These are phyloP conservation scores for Vicia faba DNA, from an alignment of 306 rosid species.

Conservation along the genomic window DNA sequence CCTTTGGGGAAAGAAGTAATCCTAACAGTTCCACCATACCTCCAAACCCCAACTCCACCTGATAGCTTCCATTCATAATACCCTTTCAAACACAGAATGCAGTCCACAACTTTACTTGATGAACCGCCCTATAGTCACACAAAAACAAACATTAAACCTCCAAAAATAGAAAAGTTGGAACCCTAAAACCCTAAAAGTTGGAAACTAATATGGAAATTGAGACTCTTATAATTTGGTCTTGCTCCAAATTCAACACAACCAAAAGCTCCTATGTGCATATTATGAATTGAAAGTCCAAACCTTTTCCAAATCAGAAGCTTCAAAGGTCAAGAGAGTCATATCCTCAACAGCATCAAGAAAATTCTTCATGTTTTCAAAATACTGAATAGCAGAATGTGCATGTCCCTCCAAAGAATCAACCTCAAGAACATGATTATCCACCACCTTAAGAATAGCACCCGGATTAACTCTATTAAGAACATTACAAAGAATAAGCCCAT, in stretches of 20 bases:
- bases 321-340: slow-evolving; percentile 90
- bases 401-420: slow-evolving; percentile 80
- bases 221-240: neutral
- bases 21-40: slow-evolving; percentile 96
- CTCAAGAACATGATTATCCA: slow-evolving; percentile 63
- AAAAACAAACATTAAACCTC: neutral
- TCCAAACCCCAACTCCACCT: slow-evolving; percentile 97
- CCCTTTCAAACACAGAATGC: slow-evolving; percentile 96
- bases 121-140: slow-evolving; percentile 72
- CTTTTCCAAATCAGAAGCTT: slow-evolving; percentile 96
- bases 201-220: neutral
- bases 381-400: slow-evolving; percentile 94
- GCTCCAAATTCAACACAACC: neutral
- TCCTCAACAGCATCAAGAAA: slow-evolving; percentile 85
- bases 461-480: slow-evolving; percentile 95
- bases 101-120: slow-evolving; percentile 85
- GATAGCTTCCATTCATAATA: slow-evolving; percentile 87
- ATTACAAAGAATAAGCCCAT: slow-evolving; percentile 95
- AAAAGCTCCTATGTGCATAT: neutral
- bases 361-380: slow-evolving; percentile 93
- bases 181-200: neutral
- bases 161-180: neutral
- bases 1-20: slow-evolving; percentile 75
- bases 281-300: slow-evolving; percentile 35
- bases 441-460: slow-evolving; percentile 92